Evolutionary conservation across 1,139 yeast genomes (phyloP), one percentile per base, ranked within the genome.

Genomic region (Lipomyces yarrowii): DNA sequence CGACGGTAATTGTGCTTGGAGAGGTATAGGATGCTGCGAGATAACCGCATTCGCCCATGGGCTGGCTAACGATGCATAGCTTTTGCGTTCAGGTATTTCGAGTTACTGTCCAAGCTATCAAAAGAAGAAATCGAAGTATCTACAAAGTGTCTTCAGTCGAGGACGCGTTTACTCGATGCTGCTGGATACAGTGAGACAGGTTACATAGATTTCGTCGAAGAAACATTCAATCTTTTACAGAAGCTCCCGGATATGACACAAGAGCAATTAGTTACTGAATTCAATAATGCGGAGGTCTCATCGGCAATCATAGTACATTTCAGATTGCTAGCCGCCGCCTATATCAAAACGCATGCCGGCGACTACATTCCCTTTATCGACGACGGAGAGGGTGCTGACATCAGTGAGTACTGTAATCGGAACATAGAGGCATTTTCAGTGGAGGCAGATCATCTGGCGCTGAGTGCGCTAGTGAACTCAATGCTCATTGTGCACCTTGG

Each of bases 381-480:
- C 56, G 69, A 57, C 51, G 69, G 60, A 32, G 68, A 67, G 18
- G 69, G 70, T 46, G 46, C 65, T 23, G 55, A 62, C 21, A 56
- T 72, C 46, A 69, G 58, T 35, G 71, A 68, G 52, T 69, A 62
- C 60, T 71, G 73, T 60, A 66, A 67, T 60, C 64, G 70, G 18
- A 60, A 71, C 61, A 64, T 72, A 37, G 74, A 72, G 60, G 72
- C 73, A n/a, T 69, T 72, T 32, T 56, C 69, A 32, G 71, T 69
- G 32, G 73, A 71, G 59, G 73, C 73, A 4, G 74, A 72, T 54
- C 71, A 72, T 56, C 55, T 72, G n/a, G 70, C 71, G 59, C 61
- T 72, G 64, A 71, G 62, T 37, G 74, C 74, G 32, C 65, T 71
- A 30, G 73, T 68, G 61, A 70, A 67, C 51, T 73, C 72, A 35